Base-by-base conservation (phyloP, 129 eudicot species). In the Scalesia atractyloides region DNA sequence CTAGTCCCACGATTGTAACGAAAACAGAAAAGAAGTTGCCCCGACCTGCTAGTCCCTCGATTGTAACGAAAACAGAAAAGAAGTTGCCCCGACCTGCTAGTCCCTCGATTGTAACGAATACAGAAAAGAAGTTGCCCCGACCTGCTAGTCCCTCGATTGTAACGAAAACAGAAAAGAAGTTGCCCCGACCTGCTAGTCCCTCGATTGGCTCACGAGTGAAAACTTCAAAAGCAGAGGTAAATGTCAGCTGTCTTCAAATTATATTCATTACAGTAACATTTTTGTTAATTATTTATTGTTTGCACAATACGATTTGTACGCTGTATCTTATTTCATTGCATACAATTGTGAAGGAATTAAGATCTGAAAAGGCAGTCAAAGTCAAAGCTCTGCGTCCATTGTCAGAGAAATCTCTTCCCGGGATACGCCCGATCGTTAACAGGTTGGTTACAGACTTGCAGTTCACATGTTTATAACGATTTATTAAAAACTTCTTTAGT, bases 181-280 rank as follows among this genome's bases (percentile, higher is more conserved):
- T 64, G 66, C 16, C 86, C 13, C 84, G 69, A 26, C 69, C 87
- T 65, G 44, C 84, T 39, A 75, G 73, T 68, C 81, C 82, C 60
- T 66, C 63, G 34, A 72, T 68, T 54, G 37, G 53, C 53, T 63
- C 78, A 37, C 73, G 60, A 30, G 65, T 66, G 37, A 88, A 66
- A 75, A 53, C 76, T 11, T 69, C 74, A 39, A 88, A 82, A 80
- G 3, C 68, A 48, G 89, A 81, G 90, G 96, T 87, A 67, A 69
- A 61, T 68, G 9, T 52, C 72, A 36, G n/a, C 41, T 63, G 15
- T 75, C 73, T 41, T 66, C 4, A 52, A 56, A 16, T 71, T 57
- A 48, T 7, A 61, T 17, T 34, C 19, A 60, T 51, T 64, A 13
- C 43, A 17, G 16, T 74, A 20, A 36, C 15, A 17, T 16, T 20